Conservation (phyloP, 768 basidiomycete genomes). For the Amanita fuliginea region DNA sequence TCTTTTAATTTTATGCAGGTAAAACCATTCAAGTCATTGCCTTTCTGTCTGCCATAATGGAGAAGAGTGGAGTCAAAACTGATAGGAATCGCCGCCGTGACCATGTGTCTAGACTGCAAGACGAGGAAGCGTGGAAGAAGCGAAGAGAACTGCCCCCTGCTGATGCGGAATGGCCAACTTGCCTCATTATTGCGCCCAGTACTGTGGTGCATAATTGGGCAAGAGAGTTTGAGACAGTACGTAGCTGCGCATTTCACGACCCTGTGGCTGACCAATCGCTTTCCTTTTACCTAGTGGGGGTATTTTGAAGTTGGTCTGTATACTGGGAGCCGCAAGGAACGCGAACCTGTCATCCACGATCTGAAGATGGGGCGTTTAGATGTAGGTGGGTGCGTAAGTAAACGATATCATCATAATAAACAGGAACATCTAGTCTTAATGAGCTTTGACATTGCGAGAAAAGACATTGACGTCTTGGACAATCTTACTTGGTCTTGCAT, state of each 20-base stretch:
- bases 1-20: constrained; percentile 27
- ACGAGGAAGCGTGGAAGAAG: constrained; percentile 41
- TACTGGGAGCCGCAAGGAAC: constrained; percentile 38
- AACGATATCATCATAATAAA: background rate
- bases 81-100: constrained; percentile 61
- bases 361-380: constrained; percentile 81
- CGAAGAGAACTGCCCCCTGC: constrained; percentile 48
- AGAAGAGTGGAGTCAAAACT: constrained; percentile 51
- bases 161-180: constrained; percentile 73
- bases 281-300: constrained; percentile 58
- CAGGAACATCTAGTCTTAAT: constrained; percentile 58
- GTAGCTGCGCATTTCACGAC: constrained; percentile 5
- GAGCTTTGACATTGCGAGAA: constrained; percentile 65
- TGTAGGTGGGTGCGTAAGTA: constrained; percentile 46
- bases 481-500: constrained; percentile 62
- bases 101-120: constrained; percentile 58
- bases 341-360: constrained; percentile 46
- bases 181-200: constrained; percentile 78
- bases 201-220: constrained; percentile 85
- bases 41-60: constrained; percentile 88
- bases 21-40: constrained; percentile 95
- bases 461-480: constrained; percentile 59
- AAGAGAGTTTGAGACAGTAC: constrained; percentile 74
- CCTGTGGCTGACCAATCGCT: background rate
- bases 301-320: constrained; percentile 85